Percentiles rank a stretch among this genome's conserved stretches.
phyloP scores from a whole-genome alignment of 2,329 filamentous ascomycete species.

The Hirsutella minnesotensis region DNA sequence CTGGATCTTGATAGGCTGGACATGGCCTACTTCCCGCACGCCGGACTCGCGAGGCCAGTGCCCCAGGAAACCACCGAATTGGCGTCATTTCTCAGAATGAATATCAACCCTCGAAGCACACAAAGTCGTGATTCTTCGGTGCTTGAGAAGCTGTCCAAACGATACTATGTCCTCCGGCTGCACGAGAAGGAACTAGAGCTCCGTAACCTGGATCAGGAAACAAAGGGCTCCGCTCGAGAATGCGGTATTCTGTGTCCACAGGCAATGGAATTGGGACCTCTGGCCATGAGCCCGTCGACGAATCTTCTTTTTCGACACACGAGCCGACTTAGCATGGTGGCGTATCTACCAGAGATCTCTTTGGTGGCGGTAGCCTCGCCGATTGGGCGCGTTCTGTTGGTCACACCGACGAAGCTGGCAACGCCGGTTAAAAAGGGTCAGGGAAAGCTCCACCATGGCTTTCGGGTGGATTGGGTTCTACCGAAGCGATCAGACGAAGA shows the following conservation, averaged over 20 bases:
- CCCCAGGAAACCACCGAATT: conserved; percentile 8
- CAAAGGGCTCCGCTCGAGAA: conserved; percentile 9
- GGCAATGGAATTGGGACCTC: conserved; percentile 14
- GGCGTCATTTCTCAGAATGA: conserved; percentile 10
- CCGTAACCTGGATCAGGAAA: conserved; percentile 17
- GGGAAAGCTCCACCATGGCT: conserved; percentile 24
- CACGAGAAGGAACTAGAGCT: conserved; percentile 38
- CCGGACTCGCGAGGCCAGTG: conserved; percentile 10
- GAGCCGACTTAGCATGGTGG: conserved; percentile 43
- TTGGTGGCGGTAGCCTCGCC: conserved; percentile 55
- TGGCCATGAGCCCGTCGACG: conserved; percentile 8
- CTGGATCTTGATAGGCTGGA: conserved; percentile 6
- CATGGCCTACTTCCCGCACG: conserved; percentile 25
- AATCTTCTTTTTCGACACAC: conserved; percentile 19
- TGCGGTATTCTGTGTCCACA: conserved; percentile 19
- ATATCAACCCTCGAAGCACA: conserved; percentile 7
- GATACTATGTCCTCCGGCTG: conserved; percentile 31
- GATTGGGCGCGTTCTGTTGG: conserved; percentile 52
- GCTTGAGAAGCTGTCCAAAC: conserved; percentile 5
- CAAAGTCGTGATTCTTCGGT: neutral
- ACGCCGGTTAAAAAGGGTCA: conserved; percentile 9
- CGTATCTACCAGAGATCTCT: conserved; percentile 57
- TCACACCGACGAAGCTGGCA: conserved; percentile 38
- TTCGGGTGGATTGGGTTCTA: conserved; percentile 42
- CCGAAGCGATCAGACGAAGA: conserved; percentile 36